A percentile compares a stretch with the other conserved stretches of the same genome.
These are phyloP conservation scores for Sarcocystis neurona DNA, from an alignment of 169 alveolate species.

Conservation along the genomic window DNA sequence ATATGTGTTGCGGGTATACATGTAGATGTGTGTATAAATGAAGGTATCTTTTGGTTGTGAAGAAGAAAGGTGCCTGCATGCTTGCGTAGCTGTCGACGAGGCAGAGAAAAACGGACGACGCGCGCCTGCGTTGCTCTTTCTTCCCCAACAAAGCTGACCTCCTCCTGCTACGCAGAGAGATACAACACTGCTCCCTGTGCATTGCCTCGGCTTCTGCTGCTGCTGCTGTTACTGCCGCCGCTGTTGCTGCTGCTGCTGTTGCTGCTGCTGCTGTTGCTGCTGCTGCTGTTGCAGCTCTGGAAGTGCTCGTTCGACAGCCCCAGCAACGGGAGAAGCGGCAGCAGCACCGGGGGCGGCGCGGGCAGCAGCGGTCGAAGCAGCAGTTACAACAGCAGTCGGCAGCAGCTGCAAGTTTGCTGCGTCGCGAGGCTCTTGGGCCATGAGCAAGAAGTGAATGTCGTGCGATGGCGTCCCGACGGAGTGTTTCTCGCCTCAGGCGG, in stretches of 20 bases:
- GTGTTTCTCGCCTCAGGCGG: conserved; percentile 87
- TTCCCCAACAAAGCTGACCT: too few relatives aligned
- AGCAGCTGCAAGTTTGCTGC: conserved; percentile 68
- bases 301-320: neutral
- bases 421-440: conserved; percentile 85
- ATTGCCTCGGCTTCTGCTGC: neutral
- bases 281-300: conserved; percentile 5
- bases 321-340: neutral
- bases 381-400: neutral
- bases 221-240: neutral
- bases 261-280: neutral
- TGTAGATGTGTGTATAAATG: neutral
- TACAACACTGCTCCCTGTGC: neutral
- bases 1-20: too few relatives aligned
- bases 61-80: too few relatives aligned
- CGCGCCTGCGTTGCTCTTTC: too few relatives aligned
- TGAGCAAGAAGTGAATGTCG: conserved; percentile 87
- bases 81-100: too few relatives aligned
- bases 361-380: neutral
- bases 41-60: too few relatives aligned
- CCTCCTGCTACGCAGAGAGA: too few relatives aligned
- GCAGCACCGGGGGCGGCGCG: neutral
- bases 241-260: neutral
- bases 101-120: too few relatives aligned
- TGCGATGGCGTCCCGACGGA: conserved; percentile 85